Evolutionary conservation across 1,284 basidiomycete species (phyloP).

Genomic region (Trametes hirsuta): DNA sequence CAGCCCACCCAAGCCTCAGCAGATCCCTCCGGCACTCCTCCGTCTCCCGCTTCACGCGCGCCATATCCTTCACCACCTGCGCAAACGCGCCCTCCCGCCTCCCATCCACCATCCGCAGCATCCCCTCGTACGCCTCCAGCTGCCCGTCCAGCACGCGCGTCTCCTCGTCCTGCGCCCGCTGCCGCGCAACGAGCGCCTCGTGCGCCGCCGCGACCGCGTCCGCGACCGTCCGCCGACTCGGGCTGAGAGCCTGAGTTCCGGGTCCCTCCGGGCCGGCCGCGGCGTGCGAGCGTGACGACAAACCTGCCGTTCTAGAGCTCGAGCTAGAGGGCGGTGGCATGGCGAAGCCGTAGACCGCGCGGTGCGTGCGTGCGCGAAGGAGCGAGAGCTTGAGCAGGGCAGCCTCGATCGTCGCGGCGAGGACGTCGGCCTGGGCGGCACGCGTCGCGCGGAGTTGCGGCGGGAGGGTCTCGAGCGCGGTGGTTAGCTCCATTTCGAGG

Average conservation of each 20-base stretch:
- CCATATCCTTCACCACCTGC: slow-evolving; percentile 54
- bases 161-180: slow-evolving; percentile 42
- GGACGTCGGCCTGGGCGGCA: slow-evolving; percentile 40
- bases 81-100: slow-evolving; percentile 38
- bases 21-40: slow-evolving; percentile 53
- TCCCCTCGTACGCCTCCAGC: slow-evolving; percentile 45
- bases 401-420: slow-evolving; percentile 48
- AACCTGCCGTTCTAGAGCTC: too few species aligned
- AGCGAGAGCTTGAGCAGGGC: slow-evolving; percentile 52
- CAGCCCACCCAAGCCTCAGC: slow-evolving; percentile 52
- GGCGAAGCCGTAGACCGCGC: slow-evolving; percentile 42
- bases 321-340: slow-evolving; percentile 8
- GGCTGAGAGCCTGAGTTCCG: too few species aligned
- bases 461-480: slow-evolving; percentile 36
- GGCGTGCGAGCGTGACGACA: too few species aligned
- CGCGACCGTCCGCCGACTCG: slow-evolving; percentile 26
- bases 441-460: slow-evolving; percentile 32
- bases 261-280: background rate
- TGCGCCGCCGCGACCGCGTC: slow-evolving; percentile 41
- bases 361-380: slow-evolving; percentile 43
- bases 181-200: slow-evolving; percentile 39
- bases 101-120: slow-evolving; percentile 47
- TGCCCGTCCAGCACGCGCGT: slow-evolving; percentile 41
- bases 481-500: slow-evolving; percentile 36
- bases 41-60: slow-evolving; percentile 47